These are phyloP conservation scores for Trichoderma asperelloides DNA, from an alignment of 495 filamentous ascomycete genomes.

Conservation along the genomic window DNA sequence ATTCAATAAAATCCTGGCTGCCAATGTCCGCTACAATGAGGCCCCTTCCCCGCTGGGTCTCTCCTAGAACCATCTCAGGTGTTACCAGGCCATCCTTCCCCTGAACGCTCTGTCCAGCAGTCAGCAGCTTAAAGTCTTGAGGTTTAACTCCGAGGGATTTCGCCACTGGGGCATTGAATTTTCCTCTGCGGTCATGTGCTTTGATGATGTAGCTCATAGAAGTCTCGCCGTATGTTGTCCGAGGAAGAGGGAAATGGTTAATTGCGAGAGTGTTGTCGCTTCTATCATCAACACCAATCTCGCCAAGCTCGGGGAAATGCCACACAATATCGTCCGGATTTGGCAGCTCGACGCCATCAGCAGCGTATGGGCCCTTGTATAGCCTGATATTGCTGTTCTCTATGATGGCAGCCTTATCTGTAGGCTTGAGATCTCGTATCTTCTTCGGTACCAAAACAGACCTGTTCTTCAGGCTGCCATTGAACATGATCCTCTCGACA, in stretches of 20 bases:
- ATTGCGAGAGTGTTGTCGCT: background rate
- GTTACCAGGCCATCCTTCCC: slow-evolving; percentile 50
- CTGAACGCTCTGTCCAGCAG: slow-evolving; percentile 40
- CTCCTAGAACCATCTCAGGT: slow-evolving; percentile 41
- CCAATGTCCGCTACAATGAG: slow-evolving; percentile 77
- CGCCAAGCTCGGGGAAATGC: slow-evolving; percentile 23
- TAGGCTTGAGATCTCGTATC: slow-evolving; percentile 57
- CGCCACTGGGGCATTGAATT: slow-evolving; percentile 62
- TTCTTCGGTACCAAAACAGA: slow-evolving; percentile 57
- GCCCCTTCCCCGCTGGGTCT: slow-evolving; percentile 35
- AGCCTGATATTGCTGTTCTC: background rate
- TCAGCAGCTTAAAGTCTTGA: slow-evolving; percentile 43
- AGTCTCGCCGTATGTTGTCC: slow-evolving; percentile 4
- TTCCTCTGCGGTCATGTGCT: slow-evolving; percentile 64
- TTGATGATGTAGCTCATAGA: slow-evolving; percentile 82
- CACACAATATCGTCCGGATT: slow-evolving; percentile 2
- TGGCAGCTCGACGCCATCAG: background rate
- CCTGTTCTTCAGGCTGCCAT: slow-evolving; percentile 59
- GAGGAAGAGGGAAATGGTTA: background rate
- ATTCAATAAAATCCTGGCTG: slow-evolving; percentile 52
- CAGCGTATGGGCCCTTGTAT: slow-evolving; percentile 3
- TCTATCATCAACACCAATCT: background rate
- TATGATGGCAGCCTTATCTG: slow-evolving; percentile 45
- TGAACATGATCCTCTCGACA: slow-evolving; percentile 72
- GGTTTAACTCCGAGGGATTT: slow-evolving; percentile 45